A percentile compares a stretch with the other conserved stretches of the same genome.
Conservation (phyloP, 192 early-diverging fungal species). For the Chytriomyces confervae region DNA sequence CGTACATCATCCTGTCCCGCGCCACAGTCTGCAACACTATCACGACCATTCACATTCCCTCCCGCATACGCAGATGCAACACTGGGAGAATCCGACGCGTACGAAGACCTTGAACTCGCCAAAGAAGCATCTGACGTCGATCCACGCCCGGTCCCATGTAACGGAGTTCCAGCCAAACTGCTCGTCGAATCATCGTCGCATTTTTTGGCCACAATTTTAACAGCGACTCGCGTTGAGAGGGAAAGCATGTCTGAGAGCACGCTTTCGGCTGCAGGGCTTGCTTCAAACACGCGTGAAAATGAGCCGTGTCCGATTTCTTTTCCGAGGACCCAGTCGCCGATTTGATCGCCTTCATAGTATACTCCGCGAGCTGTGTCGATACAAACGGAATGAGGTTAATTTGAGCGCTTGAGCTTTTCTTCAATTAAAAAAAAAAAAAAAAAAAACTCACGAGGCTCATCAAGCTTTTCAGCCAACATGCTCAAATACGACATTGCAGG, state of each 20-base stretch:
- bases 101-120: conserved; percentile 1
- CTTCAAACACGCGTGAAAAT: conserved; percentile 78
- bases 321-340: conserved; percentile 74
- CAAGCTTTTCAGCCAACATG: conserved; percentile 27
- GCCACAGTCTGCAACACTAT: not conserved
- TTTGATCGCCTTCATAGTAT: conserved; percentile 74
- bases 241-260: conserved; percentile 23
- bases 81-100: not conserved
- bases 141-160: not conserved
- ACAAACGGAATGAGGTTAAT: not conserved
- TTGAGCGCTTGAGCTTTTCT: not conserved
- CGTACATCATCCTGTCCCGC: conserved; percentile 42
- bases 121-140: not conserved
- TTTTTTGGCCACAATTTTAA: conserved; percentile 72
- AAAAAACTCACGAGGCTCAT: conserved; percentile 5
- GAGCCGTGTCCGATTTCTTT: conserved; percentile 75
- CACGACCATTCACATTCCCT: not conserved
- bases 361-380: conserved; percentile 24
- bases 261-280: conserved; percentile 52
- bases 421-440: not conserved
- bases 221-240: conserved; percentile 57
- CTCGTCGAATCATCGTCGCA: not conserved
- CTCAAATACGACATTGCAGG: conserved; percentile 34
- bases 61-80: not conserved
- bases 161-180: not conserved